A percentile compares a stretch with the other conserved stretches of the same genome.
phyloP scores from a whole-genome alignment of 306 rosid species.

The Psophocarpus tetragonolobus region DNA sequence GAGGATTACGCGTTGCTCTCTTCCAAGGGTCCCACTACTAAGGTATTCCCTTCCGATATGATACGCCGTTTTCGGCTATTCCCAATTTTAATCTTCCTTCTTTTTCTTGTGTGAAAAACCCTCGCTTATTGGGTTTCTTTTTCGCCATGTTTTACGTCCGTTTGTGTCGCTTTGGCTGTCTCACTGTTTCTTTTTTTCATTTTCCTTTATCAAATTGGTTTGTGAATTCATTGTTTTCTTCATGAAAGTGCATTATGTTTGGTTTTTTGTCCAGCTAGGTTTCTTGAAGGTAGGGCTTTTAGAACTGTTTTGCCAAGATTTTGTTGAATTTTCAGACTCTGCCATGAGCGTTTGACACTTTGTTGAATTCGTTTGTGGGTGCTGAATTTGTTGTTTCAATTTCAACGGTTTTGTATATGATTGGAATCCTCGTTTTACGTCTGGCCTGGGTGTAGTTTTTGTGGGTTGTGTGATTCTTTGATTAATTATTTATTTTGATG shows the following conservation, averaged over 20 bases:
- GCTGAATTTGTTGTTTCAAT: not conserved
- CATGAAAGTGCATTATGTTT: not conserved
- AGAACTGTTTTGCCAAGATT: not conserved
- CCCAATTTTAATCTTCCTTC: not conserved
- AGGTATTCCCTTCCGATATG: conserved; percentile 49
- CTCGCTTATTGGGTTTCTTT: not conserved
- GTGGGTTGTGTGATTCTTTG: not conserved
- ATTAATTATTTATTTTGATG: not conserved
- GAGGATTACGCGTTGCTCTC: conserved; percentile 49
- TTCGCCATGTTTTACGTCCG: not conserved
- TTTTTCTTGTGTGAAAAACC: not conserved
- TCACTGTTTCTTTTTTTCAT: not conserved
- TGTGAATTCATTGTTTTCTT: not conserved
- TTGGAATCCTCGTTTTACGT: not conserved
- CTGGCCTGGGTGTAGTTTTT: not conserved
- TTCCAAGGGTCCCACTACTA: conserved; percentile 61
- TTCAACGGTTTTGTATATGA: not conserved
- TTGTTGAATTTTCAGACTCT: conserved; percentile 8
- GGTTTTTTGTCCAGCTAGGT: not conserved
- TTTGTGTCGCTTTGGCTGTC: not conserved
- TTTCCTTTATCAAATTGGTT: not conserved
- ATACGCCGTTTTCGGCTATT: not conserved
- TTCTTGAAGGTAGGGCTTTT: not conserved
- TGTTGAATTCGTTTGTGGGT: not conserved
- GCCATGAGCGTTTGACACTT: not conserved